These are phyloP conservation scores for Metschnikowia sp. DNA, from an alignment of 805 yeast species.

Conservation along the genomic window DNA sequence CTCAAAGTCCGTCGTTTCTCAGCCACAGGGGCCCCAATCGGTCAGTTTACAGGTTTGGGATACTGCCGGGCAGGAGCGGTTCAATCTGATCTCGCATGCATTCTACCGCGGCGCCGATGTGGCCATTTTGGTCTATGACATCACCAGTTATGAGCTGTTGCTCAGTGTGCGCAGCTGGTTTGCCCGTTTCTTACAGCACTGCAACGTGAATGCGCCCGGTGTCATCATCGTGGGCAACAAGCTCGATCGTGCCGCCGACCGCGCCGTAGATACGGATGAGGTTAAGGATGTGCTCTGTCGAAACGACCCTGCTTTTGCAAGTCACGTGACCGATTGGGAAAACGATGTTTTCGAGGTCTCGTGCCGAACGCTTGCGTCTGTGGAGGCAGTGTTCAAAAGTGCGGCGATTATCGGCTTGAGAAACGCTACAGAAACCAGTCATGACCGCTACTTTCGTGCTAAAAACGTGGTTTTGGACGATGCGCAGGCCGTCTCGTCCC, in stretches of 20 bases:
- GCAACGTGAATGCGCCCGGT: slow-evolving; percentile 46
- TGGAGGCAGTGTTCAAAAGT: slow-evolving; percentile 32
- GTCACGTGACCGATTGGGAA: slow-evolving; percentile 33
- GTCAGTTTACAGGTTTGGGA: slow-evolving; percentile 56
- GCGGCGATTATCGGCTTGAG: slow-evolving; percentile 35
- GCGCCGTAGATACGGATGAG: slow-evolving; percentile 36
- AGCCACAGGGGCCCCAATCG: neutral
- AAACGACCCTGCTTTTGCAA: slow-evolving; percentile 20
- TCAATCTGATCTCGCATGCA: slow-evolving; percentile 49
- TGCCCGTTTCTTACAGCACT: slow-evolving; percentile 44
- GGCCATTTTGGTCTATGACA: slow-evolving; percentile 51
- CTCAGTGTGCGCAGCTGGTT: slow-evolving; percentile 48
- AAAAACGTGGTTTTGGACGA: slow-evolving; percentile 1
- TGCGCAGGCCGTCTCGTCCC: slow-evolving; percentile 7
- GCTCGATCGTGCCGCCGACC: slow-evolving; percentile 33
- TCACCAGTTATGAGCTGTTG: slow-evolving; percentile 50
- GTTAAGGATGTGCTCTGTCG: slow-evolving; percentile 31
- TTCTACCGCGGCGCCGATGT: slow-evolving; percentile 60
- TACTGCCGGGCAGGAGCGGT: slow-evolving; percentile 47
- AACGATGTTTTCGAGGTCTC: slow-evolving; percentile 32
- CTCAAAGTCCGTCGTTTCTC: neutral
- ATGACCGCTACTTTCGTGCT: neutral
- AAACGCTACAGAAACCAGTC: neutral
- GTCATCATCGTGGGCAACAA: slow-evolving; percentile 55
- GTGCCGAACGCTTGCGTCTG: slow-evolving; percentile 28